Conservation (phyloP, 805 yeast species). For the Danielia oregonensis region DNA sequence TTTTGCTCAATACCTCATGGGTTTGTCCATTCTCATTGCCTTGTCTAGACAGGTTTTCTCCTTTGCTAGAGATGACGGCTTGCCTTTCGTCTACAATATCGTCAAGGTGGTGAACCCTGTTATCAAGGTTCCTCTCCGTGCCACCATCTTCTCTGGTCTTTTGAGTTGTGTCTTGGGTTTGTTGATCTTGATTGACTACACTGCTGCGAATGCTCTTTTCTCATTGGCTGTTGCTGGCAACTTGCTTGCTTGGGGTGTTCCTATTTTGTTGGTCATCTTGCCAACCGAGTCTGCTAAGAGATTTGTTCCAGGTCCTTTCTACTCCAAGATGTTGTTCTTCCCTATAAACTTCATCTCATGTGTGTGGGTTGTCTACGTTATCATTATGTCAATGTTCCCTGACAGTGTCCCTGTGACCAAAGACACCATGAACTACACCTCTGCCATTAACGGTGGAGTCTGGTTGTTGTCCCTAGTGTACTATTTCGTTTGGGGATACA, state of each 20-base stretch:
- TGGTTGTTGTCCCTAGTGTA: constrained; percentile 52
- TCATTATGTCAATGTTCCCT: constrained; percentile 62
- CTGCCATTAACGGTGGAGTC: constrained; percentile 58
- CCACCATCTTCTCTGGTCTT: constrained; percentile 24
- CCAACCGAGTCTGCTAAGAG: constrained; percentile 41
- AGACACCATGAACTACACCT: constrained; percentile 63
- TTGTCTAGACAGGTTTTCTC: constrained; percentile 71
- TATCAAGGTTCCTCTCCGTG: constrained; percentile 58
- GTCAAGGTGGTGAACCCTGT: constrained; percentile 50
- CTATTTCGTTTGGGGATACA: constrained; percentile 49
- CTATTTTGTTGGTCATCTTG: constrained; percentile 33
- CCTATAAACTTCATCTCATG: constrained; percentile 43
- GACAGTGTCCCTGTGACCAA: constrained; percentile 34
- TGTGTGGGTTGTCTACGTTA: constrained; percentile 48
- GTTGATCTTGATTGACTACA: constrained; percentile 7
- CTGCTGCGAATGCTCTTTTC: constrained; percentile 9
- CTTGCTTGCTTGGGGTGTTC: constrained; percentile 9
- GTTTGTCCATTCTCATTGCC: constrained; percentile 56
- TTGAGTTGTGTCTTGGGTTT: constrained; percentile 7
- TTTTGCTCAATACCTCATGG: constrained; percentile 61
- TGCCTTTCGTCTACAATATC: constrained; percentile 41
- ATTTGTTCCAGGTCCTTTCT: constrained; percentile 65
- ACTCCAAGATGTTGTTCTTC: constrained; percentile 48
- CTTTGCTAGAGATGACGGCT: constrained; percentile 70
- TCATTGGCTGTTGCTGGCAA: constrained; percentile 10